These are phyloP conservation scores for Mercurialis annua DNA, from an alignment of 345 rosid genomes.

Conservation along the genomic window DNA sequence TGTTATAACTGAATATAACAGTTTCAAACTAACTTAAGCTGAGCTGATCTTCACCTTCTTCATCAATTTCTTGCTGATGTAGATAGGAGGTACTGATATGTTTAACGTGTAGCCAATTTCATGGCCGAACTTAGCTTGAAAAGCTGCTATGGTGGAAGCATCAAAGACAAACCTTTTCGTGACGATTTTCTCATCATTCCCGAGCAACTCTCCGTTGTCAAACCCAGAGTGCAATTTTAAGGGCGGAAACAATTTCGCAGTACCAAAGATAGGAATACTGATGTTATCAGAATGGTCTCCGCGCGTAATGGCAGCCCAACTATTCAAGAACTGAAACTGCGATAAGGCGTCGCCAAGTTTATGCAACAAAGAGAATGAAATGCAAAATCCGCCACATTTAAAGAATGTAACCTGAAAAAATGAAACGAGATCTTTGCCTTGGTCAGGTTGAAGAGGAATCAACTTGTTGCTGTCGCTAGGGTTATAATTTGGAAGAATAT, in stretches of 20 bases:
- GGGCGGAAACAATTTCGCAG: background rate
- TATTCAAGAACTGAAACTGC: background rate
- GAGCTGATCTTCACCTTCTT: no score
- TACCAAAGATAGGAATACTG: background rate
- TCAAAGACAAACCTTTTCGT: background rate
- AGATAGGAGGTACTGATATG: no score
- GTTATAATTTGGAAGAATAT: background rate
- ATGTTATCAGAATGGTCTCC: background rate
- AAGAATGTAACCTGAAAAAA: slow-evolving; percentile 3
- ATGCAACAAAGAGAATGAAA: slow-evolving; percentile 5
- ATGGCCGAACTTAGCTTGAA: background rate
- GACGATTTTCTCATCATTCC: background rate
- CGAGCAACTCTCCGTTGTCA: background rate
- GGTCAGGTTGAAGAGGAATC: slow-evolving; percentile 6
- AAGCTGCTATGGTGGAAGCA: background rate
- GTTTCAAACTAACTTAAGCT: no score
- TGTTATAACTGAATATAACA: no score
- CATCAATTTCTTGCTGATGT: no score
- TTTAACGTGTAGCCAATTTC: background rate
- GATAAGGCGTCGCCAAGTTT: slow-evolving; percentile 8
- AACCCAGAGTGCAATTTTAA: background rate
- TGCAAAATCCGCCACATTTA: background rate
- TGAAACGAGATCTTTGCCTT: background rate
- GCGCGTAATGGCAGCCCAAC: slow-evolving; percentile 1
- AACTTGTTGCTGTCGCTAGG: background rate